A percentile compares a stretch with the other conserved stretches of the same genome.
These are phyloP conservation scores for Aeschynomene evenia DNA, from an alignment of 306 rosid genomes.

Conservation along the genomic window DNA sequence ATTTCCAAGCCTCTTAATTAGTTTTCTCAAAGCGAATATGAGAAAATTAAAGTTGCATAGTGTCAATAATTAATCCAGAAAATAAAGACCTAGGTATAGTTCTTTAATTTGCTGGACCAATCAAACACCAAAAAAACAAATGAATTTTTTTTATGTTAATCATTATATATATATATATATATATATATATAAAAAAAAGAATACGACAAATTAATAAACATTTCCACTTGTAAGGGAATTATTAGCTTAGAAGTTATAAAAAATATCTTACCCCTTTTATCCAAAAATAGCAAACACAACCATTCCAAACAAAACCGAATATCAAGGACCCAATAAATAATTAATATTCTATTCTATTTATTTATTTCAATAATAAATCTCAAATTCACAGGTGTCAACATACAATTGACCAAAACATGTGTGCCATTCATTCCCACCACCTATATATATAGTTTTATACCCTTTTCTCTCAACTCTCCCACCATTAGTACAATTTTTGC, in stretches of 20 bases:
- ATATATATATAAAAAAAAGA: background rate
- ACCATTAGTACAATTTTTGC: constrained; percentile 16
- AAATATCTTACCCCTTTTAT: background rate
- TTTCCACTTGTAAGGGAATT: background rate
- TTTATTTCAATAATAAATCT: background rate
- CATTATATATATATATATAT: too few relatives aligned
- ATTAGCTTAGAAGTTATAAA: background rate
- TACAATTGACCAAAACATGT: background rate
- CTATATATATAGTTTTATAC: constrained; percentile 28
- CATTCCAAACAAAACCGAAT: background rate
- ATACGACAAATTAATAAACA: background rate
- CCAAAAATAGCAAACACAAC: constrained; percentile 19
- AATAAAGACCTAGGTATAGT: background rate
- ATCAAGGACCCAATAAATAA: constrained; percentile 4
- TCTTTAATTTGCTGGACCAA: background rate
- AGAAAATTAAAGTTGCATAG: too few relatives aligned
- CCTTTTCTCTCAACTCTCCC: constrained; percentile 34
- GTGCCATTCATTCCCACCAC: constrained; percentile 5
- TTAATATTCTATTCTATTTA: background rate
- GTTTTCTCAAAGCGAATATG: too few relatives aligned
- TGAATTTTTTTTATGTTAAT: background rate
- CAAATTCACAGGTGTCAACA: constrained; percentile 42
- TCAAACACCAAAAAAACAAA: background rate
- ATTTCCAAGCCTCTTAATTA: too few relatives aligned
- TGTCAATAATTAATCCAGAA: background rate